Base-by-base conservation (phyloP, 2,329 filamentous ascomycete genomes). In the Bipolaris oryzae region DNA sequence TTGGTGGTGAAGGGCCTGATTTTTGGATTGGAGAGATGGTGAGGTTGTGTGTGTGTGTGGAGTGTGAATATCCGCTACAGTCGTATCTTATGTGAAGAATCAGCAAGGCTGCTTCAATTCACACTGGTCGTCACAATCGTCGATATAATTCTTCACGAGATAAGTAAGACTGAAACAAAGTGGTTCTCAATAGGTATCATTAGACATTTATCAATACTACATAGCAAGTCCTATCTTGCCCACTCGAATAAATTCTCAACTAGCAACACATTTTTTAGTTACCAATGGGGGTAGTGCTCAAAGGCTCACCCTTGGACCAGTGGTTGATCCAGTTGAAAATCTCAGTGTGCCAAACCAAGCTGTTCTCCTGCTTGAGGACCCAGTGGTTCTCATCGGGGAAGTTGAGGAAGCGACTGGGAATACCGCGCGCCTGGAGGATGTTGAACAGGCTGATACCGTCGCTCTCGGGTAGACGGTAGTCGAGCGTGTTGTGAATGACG, bases 291-390 rank as follows among this genome's bases (percentile, higher is more conserved):
- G 64, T 57, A 48, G 64, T 58, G 54, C 74, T 72, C 46, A 76
- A 61, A 43, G 62, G 62, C 46, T 58, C 59, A 34, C 72, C 73
- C 62, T 73, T 70, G 23, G 67, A 65, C 50, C 65, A 76, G 57
- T 76, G 70, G 61, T 76, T 76, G 53, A 76, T 74, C 74, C 74
- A 76, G 63, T 76, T 75, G 67, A 74, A 75, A 46, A 76, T 74
- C 64, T 76, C 74, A 44, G 84, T 85, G 70, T 98, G 91, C 94
- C 94, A 98, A n/a, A 96, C 85, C 21, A 97, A 79, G 4, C 88
- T 90, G 75, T 98, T 98, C 76, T 97, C 93, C 0, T 89, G 89
- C 73, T 96, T 95, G 49, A 96, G 73, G 1, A 96, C 92, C 90
- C 91, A 88, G 66, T 90, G 88, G 53, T 87, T 86, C 77, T 91